A percentile compares a stretch with the other conserved stretches of the same genome.
phyloP scores from a whole-genome alignment of 495 filamentous ascomycete genomes.

The Rhypophila decipiens region DNA sequence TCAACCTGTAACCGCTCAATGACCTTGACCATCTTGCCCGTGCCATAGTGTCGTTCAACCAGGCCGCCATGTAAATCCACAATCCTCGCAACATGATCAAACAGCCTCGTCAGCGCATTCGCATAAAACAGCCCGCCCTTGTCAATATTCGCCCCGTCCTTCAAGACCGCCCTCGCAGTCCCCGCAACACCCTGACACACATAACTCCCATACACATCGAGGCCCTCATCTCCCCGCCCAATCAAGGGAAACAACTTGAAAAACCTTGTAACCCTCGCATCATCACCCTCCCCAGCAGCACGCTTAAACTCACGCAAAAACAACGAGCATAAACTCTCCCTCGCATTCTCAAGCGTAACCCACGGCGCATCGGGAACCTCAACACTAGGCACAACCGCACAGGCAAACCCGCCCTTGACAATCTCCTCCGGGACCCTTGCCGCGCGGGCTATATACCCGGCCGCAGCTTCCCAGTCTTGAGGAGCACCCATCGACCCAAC shows the following conservation, averaged over 20 bases:
- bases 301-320: constrained; percentile 95
- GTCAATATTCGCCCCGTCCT: constrained; percentile 48
- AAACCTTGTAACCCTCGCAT: constrained; percentile 83
- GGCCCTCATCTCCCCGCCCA: constrained; percentile 76
- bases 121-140: constrained; percentile 84
- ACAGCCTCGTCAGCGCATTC: constrained; percentile 81
- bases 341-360: constrained; percentile 78
- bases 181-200: constrained; percentile 89
- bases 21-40: constrained; percentile 89
- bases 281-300: constrained; percentile 78
- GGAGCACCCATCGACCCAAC: constrained; percentile 93
- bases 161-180: constrained; percentile 73
- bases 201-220: constrained; percentile 92
- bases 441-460: constrained; percentile 78
- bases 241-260: constrained; percentile 98
- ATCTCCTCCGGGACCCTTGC: constrained; percentile 72
- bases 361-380: constrained; percentile 89
- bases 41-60: constrained; percentile 89
- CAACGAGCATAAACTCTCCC: constrained; percentile 78
- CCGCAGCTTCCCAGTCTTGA: constrained; percentile 97
- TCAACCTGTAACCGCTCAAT: constrained; percentile 91
- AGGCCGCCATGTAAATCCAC: constrained; percentile 83
- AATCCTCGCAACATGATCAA: constrained; percentile 96
- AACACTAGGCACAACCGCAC: constrained; percentile 86
- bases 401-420: constrained; percentile 79